A percentile compares a stretch with the other conserved stretches of the same genome.
These are phyloP conservation scores for Venturia effusa DNA, from an alignment of 2,329 filamentous ascomycete species.

Conservation along the genomic window DNA sequence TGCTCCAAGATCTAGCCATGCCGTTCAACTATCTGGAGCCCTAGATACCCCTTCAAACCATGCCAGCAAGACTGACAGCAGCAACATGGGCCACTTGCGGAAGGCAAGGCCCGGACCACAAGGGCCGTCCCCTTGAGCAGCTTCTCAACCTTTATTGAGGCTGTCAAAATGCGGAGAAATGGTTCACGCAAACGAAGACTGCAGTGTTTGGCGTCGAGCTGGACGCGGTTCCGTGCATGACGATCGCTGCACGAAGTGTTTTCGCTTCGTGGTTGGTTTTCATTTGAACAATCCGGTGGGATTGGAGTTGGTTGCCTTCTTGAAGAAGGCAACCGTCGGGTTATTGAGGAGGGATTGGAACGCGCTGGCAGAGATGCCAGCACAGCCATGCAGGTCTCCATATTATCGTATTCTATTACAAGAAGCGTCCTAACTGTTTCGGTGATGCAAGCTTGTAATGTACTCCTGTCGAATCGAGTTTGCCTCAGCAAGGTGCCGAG, in stretches of 20 bases:
- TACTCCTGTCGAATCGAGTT: not conserved
- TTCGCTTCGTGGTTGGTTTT: not conserved
- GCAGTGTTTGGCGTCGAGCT: not conserved
- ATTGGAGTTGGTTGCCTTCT: constrained; percentile 2
- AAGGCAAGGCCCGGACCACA: not conserved
- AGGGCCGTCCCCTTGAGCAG: not conserved
- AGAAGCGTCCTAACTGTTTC: not conserved
- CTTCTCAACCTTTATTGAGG: not conserved
- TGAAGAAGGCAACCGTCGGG: not conserved
- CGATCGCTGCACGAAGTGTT: not conserved
- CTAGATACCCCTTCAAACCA: not conserved
- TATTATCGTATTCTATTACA: not conserved
- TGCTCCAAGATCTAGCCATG: not conserved
- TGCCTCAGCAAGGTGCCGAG: not conserved
- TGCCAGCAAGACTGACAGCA: not conserved
- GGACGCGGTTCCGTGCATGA: not conserved
- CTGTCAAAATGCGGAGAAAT: not conserved
- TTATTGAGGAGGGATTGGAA: not conserved
- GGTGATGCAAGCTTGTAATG: not conserved
- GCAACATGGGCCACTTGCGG: not conserved
- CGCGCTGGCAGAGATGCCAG: not conserved
- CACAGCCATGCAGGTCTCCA: not conserved
- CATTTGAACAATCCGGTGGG: not conserved
- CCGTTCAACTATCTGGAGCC: not conserved
- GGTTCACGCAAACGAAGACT: not conserved